phyloP scores from a whole-genome alignment of 495 filamentous ascomycete genomes.

The Trichoderma parareesei region DNA sequence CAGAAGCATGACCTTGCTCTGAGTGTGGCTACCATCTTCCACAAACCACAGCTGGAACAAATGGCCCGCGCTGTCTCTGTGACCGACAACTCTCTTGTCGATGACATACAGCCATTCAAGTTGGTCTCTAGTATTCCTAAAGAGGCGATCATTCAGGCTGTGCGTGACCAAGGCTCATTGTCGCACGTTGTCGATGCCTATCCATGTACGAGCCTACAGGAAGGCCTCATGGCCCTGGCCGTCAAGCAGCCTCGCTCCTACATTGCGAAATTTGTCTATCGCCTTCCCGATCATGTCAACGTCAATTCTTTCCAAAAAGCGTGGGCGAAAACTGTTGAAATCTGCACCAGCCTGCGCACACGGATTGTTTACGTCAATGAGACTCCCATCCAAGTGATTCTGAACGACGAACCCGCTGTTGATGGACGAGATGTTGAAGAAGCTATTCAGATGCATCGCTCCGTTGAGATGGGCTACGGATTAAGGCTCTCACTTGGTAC shows the following conservation, averaged over 20 bases:
- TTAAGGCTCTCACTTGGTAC: conserved; percentile 18
- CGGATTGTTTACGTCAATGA: conserved; percentile 16
- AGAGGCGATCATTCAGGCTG: neutral
- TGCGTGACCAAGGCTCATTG: neutral
- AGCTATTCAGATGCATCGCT: neutral
- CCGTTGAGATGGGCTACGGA: conserved; percentile 10
- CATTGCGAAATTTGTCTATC: neutral
- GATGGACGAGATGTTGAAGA: neutral
- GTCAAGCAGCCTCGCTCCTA: neutral
- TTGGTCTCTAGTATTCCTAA: neutral
- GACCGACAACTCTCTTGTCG: neutral
- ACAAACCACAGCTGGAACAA: conserved; percentile 34
- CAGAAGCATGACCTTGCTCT: neutral
- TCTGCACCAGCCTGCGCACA: conserved; percentile 1
- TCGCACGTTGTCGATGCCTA: conserved; percentile 37
- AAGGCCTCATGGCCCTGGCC: conserved; percentile 24
- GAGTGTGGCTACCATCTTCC: conserved; percentile 19
- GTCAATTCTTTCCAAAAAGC: neutral
- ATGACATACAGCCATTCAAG: neutral
- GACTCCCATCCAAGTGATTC: conserved; percentile 19
- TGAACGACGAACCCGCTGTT: conserved; percentile 9
- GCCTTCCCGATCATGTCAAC: neutral
- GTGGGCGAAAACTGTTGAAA: neutral
- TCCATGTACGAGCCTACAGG: conserved; percentile 49
- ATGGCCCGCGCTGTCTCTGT: neutral